Base-by-base conservation (phyloP, 345 rosid genomes). In the Odontarrhena argentea region DNA sequence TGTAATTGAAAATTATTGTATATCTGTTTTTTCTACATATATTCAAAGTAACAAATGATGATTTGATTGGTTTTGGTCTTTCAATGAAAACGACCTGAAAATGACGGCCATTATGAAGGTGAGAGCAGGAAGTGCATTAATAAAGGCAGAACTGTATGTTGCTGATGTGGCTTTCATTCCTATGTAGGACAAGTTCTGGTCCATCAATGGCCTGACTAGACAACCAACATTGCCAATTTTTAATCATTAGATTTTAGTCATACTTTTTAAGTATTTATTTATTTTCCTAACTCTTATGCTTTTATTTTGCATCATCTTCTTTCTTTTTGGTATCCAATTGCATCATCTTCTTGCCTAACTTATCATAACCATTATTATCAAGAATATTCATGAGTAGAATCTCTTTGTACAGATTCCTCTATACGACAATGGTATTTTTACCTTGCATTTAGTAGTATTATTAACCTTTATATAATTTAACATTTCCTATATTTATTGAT, bases 161-260 rank as follows among this genome's bases (percentile, higher is more conserved):
- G 99, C 97, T 0, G 95, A 81, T 14, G 99, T 90, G 78, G 76
- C 73, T 77, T 90, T 83, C 97, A 93, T 79, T 38, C 99, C 99
- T 58, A 85, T 35, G 69, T 79, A 86, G 73, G 85, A 93, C 24
- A 90, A 45, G 67, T 93, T 93, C 79, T 90, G 97, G 69, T 90
- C 99, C 67, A 93, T 67, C 64, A 93, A 89, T 12, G 98, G 97
- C 81, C 99, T 94, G 82, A 38, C 10, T 66, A 44, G 55, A 66
- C 72, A 59, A 44, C 38, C 62, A 67, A 24, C 56, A 66, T 26
- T 26, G 30, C 11, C 30, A 37, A 52, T 54, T 58, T 55, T 37
- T 26, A 11, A 32, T 38, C 13, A 22, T 14, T 63, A 8, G 38
- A 63, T 15, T 1, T 51, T 13, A 34, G 13, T 13, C 12, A 46